Evolutionary conservation across 2,329 filamentous ascomycete species (phyloP), one percentile per base, ranked within the genome.

Genomic region (Botrytis hyacinthi): DNA sequence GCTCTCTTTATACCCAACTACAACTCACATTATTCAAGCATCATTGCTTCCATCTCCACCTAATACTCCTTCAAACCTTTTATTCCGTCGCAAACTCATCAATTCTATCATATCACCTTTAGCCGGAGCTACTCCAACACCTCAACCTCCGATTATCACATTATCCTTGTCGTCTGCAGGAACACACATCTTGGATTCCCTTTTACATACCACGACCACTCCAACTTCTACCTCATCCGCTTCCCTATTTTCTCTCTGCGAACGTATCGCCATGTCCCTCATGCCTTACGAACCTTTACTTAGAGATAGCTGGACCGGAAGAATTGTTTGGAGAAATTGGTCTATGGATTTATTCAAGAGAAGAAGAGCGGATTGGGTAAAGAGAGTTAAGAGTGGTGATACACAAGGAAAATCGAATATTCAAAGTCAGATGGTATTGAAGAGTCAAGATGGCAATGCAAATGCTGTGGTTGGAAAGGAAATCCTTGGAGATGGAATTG

Each of bases 251-350:
- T 91, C 91, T 78, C 87, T 92, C 74, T 88, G 91, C 73, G 90
- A 93, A 81, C 85, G 89, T 61, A 87, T 93, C 74, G 90, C 90
- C 3, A 85, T 89, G 76, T 88, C 92, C 76, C 83, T 93, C 16
- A 83, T 85, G 0, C 83, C 86, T 71, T 86, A 88, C 73, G 91
- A 93, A 79, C 81, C 84, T n/a, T 78, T 83, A 0, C 81, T 93
- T 29, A 86, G 91, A n/a, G 89, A 92, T 73, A 90, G 87, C 1
- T 87, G 86, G 51, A 85, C 89, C 35, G 91, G 91, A 2, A 84
- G 91, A 48, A 89, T 89, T 4, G 90, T 93, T 18, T 93, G 91
- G 90, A 86, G 89, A 76, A 93, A 93, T 79, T 93, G 91, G 91
- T 87, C 85, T 51, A 91, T 93, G 87, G 91, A 93, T 81, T 82